These are phyloP conservation scores for Lathyrus aphaca DNA, from an alignment of 306 rosid genomes.

Conservation along the genomic window DNA sequence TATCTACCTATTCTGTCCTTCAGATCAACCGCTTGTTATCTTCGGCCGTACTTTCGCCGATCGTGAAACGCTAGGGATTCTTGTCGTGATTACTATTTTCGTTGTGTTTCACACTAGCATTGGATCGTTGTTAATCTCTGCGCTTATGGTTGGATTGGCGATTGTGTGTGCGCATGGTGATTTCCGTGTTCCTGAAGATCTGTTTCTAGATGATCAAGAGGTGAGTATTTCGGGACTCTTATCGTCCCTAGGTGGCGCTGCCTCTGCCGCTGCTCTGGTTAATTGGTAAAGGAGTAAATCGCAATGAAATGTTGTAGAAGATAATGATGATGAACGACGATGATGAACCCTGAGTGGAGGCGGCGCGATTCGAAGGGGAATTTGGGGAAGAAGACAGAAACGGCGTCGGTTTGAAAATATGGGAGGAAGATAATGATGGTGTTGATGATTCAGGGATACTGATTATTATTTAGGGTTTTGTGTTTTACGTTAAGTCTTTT, in stretches of 20 bases:
- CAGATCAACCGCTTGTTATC: constrained; percentile 84
- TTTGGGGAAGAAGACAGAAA: too few species aligned
- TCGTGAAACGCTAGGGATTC: constrained; percentile 70
- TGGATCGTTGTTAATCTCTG: constrained; percentile 89
- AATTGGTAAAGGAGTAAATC: too few species aligned
- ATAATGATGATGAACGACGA: too few species aligned
- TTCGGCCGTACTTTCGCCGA: constrained; percentile 81
- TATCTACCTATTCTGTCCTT: constrained; percentile 76
- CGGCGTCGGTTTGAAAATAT: too few species aligned
- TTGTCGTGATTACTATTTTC: constrained; percentile 64
- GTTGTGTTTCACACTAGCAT: constrained; percentile 82
- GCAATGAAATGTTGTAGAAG: too few species aligned
- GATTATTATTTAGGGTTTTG: too few species aligned
- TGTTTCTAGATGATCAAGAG: constrained; percentile 91
- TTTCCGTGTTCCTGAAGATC: constrained; percentile 85
- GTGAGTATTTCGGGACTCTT: constrained; percentile 70
- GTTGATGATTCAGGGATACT: too few species aligned
- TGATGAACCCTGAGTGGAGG: too few species aligned
- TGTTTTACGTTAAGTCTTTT: too few species aligned
- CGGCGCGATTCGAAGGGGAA: too few species aligned
- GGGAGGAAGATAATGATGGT: too few species aligned
- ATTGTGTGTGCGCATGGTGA: constrained; percentile 81
- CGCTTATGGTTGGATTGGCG: constrained; percentile 70
- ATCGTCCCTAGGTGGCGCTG: constrained; percentile 86
- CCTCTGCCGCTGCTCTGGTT: constrained; percentile 67